These are phyloP conservation scores for Acanthamoeba royreba DNA, from an alignment of 208 protist species.

Conservation along the genomic window DNA sequence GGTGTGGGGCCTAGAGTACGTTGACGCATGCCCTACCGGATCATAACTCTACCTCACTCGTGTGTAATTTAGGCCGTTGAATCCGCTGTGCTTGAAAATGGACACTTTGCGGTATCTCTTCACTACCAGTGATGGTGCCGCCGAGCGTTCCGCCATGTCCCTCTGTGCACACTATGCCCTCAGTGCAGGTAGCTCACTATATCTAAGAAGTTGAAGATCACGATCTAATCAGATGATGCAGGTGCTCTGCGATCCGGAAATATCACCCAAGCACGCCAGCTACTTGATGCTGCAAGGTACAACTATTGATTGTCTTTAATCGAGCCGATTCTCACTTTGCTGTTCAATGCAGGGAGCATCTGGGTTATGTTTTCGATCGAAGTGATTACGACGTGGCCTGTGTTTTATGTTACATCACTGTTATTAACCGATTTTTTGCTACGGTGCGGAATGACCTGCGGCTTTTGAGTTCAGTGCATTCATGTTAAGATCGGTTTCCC, in stretches of 20 bases:
- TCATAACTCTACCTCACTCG: not conserved
- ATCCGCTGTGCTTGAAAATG: not conserved
- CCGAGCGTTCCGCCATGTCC: not conserved
- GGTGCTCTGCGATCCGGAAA: too few species aligned
- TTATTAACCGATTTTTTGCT: not conserved
- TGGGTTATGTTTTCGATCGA: not conserved
- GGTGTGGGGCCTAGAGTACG: not conserved
- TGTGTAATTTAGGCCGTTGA: not conserved
- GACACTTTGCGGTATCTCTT: not conserved
- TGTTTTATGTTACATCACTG: not conserved
- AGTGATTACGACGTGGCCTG: conserved; percentile 8
- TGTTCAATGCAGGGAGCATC: not conserved
- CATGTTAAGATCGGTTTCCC: too few species aligned
- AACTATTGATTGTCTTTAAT: too few species aligned
- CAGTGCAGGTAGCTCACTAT: not conserved
- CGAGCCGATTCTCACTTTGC: not conserved
- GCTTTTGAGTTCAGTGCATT: too few species aligned
- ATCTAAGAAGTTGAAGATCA: not conserved
- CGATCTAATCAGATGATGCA: too few species aligned
- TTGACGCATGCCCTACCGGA: too few species aligned
- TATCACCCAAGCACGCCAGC: too few species aligned
- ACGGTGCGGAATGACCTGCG: not conserved
- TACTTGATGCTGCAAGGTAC: too few species aligned
- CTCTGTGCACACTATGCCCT: not conserved
- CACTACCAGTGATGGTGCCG: not conserved